Base-by-base conservation (phyloP, 441 rosid genomes). In the Eutrema salsugineum region DNA sequence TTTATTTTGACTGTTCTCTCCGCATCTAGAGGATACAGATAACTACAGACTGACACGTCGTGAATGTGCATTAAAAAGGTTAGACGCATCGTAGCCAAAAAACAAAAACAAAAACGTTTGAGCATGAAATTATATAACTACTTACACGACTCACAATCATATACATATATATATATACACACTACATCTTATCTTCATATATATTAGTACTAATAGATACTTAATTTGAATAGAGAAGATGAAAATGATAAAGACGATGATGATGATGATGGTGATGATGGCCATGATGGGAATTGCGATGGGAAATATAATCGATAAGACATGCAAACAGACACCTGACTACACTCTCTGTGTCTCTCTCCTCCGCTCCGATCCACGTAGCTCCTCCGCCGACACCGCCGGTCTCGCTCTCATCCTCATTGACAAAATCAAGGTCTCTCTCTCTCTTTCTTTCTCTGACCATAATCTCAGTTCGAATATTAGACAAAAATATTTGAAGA, bases 241-340 rank as follows among this genome's bases (percentile, higher is more conserved):
- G 65, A 57, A 20, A 47, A 57, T 17, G 51, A 39, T 47, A 3
- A 57, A 47, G 33, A 73, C 22, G 43, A 12, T 54, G 19, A 33
- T 50, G 27, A 17, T 28, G 53, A 33, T 68, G n/a, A 35, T 47
- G 17, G n/a, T 54, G 19, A 33, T 50, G 27, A 55, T 56, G 28
- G 66, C 10, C 6, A 32, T 65, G 66, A 46, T 75, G 38, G 42
- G 67, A 33, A 38, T 62, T 54, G 55, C n/a, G 9, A 8, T 54
- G 30, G 59, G 64, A 17, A 5, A 11, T 54, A 54, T 71, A 27
- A 76, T 78, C 46, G 47, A 71, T 6, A 0, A 63, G 24, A 76
- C 83, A 10, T 81, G 88, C 68, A 77, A 75, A 63, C 40, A 63
- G 16, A 78, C 84, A 16, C 73, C 71, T 11, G 35, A 72, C 20